Evolutionary conservation across 1,139 yeast genomes (phyloP).

Genomic region (Hyphopichia wangnamkhiaoensis): DNA sequence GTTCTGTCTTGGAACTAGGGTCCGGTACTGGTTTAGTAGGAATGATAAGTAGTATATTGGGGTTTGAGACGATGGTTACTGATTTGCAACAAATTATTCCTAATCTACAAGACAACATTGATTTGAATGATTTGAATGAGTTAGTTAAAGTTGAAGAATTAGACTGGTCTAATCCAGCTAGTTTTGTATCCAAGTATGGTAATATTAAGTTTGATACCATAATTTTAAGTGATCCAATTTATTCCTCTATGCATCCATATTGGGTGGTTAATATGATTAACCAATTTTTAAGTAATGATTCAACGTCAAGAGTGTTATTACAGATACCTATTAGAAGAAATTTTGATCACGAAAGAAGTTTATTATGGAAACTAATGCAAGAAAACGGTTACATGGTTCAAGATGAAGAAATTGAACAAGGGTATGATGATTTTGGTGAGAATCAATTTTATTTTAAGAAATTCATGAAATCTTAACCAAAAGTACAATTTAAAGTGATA

Average conservation of each 20-base stretch:
- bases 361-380: conserved; percentile 56
- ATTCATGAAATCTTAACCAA: conserved; percentile 10
- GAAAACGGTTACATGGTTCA: conserved; percentile 25
- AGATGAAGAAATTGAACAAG: conserved; percentile 48
- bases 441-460: conserved; percentile 61
- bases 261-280: conserved; percentile 65
- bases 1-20: conserved; percentile 75
- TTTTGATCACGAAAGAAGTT: conserved; percentile 63
- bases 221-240: conserved; percentile 83
- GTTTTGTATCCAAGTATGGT: conserved; percentile 29
- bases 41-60: conserved; percentile 56
- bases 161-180: conserved; percentile 72
- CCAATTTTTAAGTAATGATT: conserved; percentile 34
- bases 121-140: conserved; percentile 41
- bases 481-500: background rate
- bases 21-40: conserved; percentile 95
- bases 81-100: conserved; percentile 78
- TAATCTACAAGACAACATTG: conserved; percentile 61
- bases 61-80: conserved; percentile 59
- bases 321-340: conserved; percentile 75
- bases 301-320: conserved; percentile 52
- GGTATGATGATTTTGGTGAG: conserved; percentile 85
- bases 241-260: conserved; percentile 77
- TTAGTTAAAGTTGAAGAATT: conserved; percentile 47
- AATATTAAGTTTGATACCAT: conserved; percentile 51